Evolutionary conservation across 352 stramenopile species (phyloP).

Genomic region (Nothophytophthora sp.): DNA sequence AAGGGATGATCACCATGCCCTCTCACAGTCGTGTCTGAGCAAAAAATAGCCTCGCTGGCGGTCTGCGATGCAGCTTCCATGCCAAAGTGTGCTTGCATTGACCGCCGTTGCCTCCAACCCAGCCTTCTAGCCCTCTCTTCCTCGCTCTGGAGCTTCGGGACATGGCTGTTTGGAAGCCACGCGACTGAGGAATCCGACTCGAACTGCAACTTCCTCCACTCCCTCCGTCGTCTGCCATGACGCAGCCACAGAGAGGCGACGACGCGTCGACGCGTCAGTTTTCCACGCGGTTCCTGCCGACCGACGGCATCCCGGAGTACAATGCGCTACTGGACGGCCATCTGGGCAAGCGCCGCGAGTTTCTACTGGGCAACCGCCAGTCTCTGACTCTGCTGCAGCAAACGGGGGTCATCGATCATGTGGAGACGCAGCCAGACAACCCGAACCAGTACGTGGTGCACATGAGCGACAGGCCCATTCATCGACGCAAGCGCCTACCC

Average conservation of each 20-base stretch:
- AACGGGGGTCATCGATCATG: slow-evolving; percentile 59
- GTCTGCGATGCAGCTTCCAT: neutral
- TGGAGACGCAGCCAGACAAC: slow-evolving; percentile 46
- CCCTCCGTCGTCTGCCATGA: neutral
- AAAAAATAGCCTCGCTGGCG: slow-evolving; percentile 12
- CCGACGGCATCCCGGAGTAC: slow-evolving; percentile 68
- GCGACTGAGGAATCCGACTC: neutral
- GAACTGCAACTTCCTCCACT: neutral
- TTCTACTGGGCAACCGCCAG: slow-evolving; percentile 59
- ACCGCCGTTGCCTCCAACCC: neutral
- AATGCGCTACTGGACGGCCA: slow-evolving; percentile 68
- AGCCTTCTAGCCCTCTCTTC: neutral
- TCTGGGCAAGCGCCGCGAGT: slow-evolving; percentile 65
- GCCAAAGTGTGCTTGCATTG: neutral
- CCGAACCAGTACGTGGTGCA: slow-evolving; percentile 77
- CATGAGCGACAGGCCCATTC: slow-evolving; percentile 49
- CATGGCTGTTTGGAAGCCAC: slow-evolving; percentile 17
- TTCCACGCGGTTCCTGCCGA: slow-evolving; percentile 65
- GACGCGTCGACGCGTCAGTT: slow-evolving; percentile 27
- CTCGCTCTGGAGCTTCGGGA: slow-evolving; percentile 1
- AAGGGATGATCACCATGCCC: too few relatives aligned
- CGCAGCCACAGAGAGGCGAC: slow-evolving; percentile 1
- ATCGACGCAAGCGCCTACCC: slow-evolving; percentile 42
- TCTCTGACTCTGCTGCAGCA: slow-evolving; percentile 60
- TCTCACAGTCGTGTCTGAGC: too few relatives aligned